Percentiles rank a stretch among this genome's conserved stretches.
These are phyloP conservation scores for Aspergillus hiratsukae DNA, from an alignment of 2,329 filamentous ascomycete species.

Conservation along the genomic window DNA sequence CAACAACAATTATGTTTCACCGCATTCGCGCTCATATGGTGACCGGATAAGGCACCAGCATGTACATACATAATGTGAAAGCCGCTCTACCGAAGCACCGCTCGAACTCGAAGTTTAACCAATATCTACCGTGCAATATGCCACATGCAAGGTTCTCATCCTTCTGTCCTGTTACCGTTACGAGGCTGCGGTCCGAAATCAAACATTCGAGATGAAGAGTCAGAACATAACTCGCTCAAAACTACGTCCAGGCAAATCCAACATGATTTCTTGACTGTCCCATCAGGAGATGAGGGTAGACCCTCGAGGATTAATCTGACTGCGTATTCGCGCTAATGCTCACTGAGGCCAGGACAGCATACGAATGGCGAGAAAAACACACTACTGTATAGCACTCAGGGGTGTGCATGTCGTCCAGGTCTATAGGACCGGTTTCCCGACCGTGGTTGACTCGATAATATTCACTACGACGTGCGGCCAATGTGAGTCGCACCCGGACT, in stretches of 20 bases:
- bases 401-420: neutral
- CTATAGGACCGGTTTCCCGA: neutral
- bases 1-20: neutral
- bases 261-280: neutral
- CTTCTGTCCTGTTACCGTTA: neutral
- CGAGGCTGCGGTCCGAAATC: neutral
- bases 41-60: neutral
- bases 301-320: neutral
- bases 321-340: neutral
- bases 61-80: neutral
- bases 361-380: neutral
- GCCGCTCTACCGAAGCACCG: neutral
- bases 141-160: neutral
- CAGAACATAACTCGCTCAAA: neutral
- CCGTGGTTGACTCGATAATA: neutral
- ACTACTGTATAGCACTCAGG: neutral
- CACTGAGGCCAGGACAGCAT: neutral
- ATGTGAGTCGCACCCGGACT: neutral
- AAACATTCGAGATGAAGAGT: neutral
- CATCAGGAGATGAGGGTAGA: neutral
- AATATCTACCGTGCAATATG: neutral
- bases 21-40: neutral
- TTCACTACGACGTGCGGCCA: neutral
- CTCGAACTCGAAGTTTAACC: neutral
- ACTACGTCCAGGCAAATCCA: neutral